Base-by-base conservation (phyloP, 352 stramenopile genomes). In the Globisporangium orthogonon region DNA sequence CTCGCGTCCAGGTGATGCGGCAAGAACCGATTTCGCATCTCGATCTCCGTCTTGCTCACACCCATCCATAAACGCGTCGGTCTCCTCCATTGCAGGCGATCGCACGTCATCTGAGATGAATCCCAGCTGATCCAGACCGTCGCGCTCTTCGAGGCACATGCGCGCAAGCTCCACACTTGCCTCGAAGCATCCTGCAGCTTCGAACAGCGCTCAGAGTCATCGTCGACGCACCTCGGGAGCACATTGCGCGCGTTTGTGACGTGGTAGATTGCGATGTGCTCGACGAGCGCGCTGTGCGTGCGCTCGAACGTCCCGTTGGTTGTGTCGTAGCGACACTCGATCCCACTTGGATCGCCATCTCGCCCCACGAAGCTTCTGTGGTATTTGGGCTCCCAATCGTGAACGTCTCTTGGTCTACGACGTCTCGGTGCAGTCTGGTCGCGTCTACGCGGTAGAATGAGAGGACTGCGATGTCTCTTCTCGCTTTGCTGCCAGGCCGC, bases 1-100 rank as follows among this genome's bases (percentile, higher is more conserved):
- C 86, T 87, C 50, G 79, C 73, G 63, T 91, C 89, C 41, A 89
- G 66, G 52, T 84, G 78, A 60, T 76, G 73, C n/a, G 80, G 77
- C 55, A 88, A 54, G 54, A 91, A 87, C 73, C 74, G 77, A 40
- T 89, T 84, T 61, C 76, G 73, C 46, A 88, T 62, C 67, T 89
- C 75, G 37, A 91, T 71, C 49, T 81, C 66, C 53, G 81, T 88
- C 37, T 86, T 78, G 15, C 58, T 65, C 45, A 90, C 66, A 0
- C 70, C 23, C 7, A 86, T 69, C 23, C 7, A 86, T 69, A 56
- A 74, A 80, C 46, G 65, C 28, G 30, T 61, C 46, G 23, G 23
- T 23, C 23, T 23, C 52, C 83, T 86, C 44, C 57, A 63, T 50
- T 77, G 41, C 3, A 65, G 65, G 17, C 17, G 62, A 29, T 44